A percentile compares a stretch with the other conserved stretches of the same genome.
Evolutionary conservation across 495 filamentous ascomycete genomes (phyloP).

Genomic region (Penicillium subrubescens): DNA sequence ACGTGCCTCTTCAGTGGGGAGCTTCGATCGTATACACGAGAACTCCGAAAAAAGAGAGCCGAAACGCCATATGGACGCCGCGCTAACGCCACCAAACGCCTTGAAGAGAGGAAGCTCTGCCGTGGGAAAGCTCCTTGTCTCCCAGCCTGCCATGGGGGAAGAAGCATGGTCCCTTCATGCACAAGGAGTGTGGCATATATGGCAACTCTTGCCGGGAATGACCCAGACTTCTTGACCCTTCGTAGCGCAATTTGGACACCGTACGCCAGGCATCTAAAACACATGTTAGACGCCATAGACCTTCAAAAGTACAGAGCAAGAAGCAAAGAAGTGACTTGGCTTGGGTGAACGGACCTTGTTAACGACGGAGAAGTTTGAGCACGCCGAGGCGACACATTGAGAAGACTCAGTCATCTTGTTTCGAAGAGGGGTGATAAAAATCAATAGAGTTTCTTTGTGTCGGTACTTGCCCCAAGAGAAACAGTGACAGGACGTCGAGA

Average conservation of each 20-base stretch:
- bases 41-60: background rate
- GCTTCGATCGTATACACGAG: background rate
- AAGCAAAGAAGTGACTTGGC: background rate
- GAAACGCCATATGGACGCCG: background rate
- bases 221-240: conserved; percentile 51
- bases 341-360: conserved; percentile 25
- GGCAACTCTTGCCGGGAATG: conserved; percentile 53
- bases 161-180: conserved; percentile 11
- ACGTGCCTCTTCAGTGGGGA: background rate
- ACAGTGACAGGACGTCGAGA: background rate
- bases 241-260: conserved; percentile 45
- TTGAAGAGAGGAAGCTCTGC: background rate
- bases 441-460: background rate
- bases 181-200: conserved; percentile 44
- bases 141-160: background rate
- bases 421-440: background rate
- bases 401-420: conserved; percentile 16
- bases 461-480: background rate
- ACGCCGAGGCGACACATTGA: conserved; percentile 11
- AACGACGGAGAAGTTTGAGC: conserved; percentile 17
- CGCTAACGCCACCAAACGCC: background rate
- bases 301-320: background rate
- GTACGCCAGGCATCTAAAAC: conserved; percentile 51
- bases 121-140: background rate
- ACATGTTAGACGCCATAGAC: background rate